Base-by-base conservation (phyloP, 345 rosid species). In the Aegle marmelos region DNA sequence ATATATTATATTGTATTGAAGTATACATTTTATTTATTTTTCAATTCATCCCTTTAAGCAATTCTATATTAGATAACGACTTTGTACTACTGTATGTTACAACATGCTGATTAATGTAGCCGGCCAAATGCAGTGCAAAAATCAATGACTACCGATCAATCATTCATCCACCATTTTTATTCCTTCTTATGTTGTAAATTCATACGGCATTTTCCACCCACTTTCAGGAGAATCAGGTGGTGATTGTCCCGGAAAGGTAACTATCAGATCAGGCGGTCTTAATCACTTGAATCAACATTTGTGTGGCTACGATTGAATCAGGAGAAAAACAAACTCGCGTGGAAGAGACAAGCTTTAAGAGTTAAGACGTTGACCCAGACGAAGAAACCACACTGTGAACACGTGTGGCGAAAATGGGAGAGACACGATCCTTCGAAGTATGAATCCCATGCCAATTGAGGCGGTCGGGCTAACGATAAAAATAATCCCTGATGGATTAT, bases 251-350 rank as follows among this genome's bases (percentile, higher is more conserved):
- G 0, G 56, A 65, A 39, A 36, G 27, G 65, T 36, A 30, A 11
- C 25, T 6, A 17, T 28, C 1, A 28, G 30, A 80, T 82, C 81
- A 0, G n/a, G 74, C 76, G 81, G 76, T 59, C 36, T 33, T 17
- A 72, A 69, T 80, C 65, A 22, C 67, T 70, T 54, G 76, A 79
- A 75, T 61, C 30, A 33, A 75, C 16, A n/a, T 14, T 45, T 11
- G 53, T 24, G 17, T 71, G 31, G 60, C 61, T 31, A 24, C n/a
- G 7, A 71, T 50, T 30, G 74, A 54, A 28, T 27, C 28, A 50
- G 74, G 50, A 41, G 50, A 41, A 41, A 41, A 41, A 41, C 50
- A 41, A 11, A 11, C 4, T 41, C 11, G 50, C 3, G 50, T 41
- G 16, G 50, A 16, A 41, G 50, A 3, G 50, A 41, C 50, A 41